Conservation (phyloP, 352 stramenopile species). For the Globisporangium barbulae region DNA sequence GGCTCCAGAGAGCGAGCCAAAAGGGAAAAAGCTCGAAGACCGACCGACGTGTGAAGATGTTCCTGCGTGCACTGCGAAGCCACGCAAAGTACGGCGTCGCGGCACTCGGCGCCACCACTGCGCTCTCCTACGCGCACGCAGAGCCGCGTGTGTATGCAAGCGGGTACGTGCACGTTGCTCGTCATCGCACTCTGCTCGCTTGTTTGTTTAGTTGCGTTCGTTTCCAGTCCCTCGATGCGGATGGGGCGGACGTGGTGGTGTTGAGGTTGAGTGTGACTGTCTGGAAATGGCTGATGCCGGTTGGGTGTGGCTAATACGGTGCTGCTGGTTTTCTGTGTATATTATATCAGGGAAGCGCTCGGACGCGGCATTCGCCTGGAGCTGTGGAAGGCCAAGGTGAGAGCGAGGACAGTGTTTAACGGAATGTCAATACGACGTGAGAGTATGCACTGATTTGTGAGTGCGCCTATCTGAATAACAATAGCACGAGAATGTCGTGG, state of each 20-base stretch:
- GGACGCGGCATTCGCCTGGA: slow-evolving; percentile 77
- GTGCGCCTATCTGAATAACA: not conserved
- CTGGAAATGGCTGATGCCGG: not conserved
- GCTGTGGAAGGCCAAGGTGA: slow-evolving; percentile 84
- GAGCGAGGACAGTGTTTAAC: not conserved
- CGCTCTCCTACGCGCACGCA: slow-evolving; percentile 27
- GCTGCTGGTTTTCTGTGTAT: not conserved
- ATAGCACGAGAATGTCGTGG: slow-evolving; percentile 85
- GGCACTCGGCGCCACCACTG: slow-evolving; percentile 33
- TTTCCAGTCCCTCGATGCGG: not conserved
- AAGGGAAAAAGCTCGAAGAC: not conserved
- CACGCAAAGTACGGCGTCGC: slow-evolving; percentile 34
- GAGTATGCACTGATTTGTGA: too few species aligned
- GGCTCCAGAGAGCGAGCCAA: not conserved
- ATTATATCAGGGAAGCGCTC: slow-evolving; percentile 56
- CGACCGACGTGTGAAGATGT: slow-evolving; percentile 25
- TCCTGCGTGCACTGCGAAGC: slow-evolving; percentile 32
- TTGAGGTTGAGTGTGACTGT: not conserved
- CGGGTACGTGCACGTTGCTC: slow-evolving; percentile 28
- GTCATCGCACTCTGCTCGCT: not conserved
- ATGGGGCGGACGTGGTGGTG: not conserved
- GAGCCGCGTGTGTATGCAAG: slow-evolving; percentile 72
- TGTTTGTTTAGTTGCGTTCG: slow-evolving; percentile 3
- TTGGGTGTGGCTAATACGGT: not conserved
- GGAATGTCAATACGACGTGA: too few species aligned